Conservation (phyloP, 177 flowering plant species). For the Vitis hybrid region DNA sequence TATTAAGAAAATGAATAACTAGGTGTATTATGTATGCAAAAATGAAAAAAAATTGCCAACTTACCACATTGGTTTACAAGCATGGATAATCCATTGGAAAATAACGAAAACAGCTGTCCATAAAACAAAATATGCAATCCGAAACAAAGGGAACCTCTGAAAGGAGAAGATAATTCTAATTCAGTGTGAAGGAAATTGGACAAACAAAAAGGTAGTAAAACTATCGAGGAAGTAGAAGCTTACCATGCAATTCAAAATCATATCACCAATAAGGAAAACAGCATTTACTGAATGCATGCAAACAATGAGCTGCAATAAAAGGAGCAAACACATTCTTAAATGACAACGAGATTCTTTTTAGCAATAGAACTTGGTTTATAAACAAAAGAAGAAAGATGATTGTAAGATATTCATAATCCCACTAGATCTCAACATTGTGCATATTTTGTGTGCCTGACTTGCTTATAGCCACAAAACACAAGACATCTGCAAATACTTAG, state of each 20-base stretch:
- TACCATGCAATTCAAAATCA: conserved; percentile 44
- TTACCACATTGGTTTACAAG: conserved; percentile 42
- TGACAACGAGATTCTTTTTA: neutral
- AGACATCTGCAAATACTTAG: neutral
- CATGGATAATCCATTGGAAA: conserved; percentile 67
- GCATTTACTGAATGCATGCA: conserved; percentile 48
- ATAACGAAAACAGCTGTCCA: conserved; percentile 52
- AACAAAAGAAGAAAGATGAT: neutral
- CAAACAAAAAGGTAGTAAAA: neutral
- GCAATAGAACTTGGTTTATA: neutral
- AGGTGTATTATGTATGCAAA: too few species aligned
- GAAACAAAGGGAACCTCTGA: conserved; percentile 65
- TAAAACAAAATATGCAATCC: conserved; percentile 50
- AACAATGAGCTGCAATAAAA: conserved; percentile 30
- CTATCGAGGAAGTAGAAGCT: conserved; percentile 3
- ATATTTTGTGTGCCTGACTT: neutral
- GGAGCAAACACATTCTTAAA: neutral
- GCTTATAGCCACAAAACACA: neutral
- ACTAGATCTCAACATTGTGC: neutral
- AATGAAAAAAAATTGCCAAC: neutral
- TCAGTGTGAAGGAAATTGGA: neutral
- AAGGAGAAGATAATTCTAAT: conserved; percentile 8
- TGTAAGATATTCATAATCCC: neutral
- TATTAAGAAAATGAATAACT: neutral
- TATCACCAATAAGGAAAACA: conserved; percentile 44